phyloP scores from a whole-genome alignment of 2,329 filamentous ascomycete genomes.

The Verticillium alfalfae region DNA sequence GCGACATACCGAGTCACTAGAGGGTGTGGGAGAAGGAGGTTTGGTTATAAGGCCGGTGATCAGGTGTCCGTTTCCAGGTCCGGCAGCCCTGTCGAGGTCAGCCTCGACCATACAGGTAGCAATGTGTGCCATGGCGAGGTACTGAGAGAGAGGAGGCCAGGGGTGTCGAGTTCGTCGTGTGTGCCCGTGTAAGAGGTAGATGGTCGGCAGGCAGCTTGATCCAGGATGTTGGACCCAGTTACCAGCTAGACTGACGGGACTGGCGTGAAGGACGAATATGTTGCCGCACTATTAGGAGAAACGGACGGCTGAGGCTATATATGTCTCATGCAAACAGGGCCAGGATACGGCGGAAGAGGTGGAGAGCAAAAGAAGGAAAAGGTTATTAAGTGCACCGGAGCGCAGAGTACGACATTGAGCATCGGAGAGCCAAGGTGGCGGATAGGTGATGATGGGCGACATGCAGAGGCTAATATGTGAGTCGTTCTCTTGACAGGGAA shows the following conservation, averaged over 20 bases:
- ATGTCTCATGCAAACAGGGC: slow-evolving; percentile 9
- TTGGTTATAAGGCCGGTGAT: slow-evolving; percentile 44
- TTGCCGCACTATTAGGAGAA: slow-evolving; percentile 10
- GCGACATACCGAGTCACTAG: slow-evolving; percentile 23
- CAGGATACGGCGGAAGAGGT: background rate
- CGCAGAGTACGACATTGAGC: background rate
- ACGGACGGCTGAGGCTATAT: slow-evolving; percentile 13
- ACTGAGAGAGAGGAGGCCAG: slow-evolving; percentile 5
- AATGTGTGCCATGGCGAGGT: slow-evolving; percentile 53
- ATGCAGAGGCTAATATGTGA: background rate
- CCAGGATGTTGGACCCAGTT: background rate
- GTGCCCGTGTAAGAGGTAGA: slow-evolving; percentile 10
- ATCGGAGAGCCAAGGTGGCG: background rate
- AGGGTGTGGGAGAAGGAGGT: slow-evolving; percentile 38
- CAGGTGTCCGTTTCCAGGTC: background rate
- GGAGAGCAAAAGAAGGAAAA: background rate
- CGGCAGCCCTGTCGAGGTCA: slow-evolving; percentile 28
- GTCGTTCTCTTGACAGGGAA: background rate
- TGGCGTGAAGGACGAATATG: background rate
- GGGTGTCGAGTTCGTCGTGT: background rate
- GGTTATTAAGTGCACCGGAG: background rate
- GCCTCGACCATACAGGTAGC: slow-evolving; percentile 50
- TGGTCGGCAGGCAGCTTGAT: slow-evolving; percentile 1
- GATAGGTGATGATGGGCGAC: background rate
- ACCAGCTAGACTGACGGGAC: background rate